Base-by-base conservation (phyloP, 345 rosid genomes). In the Toxicodendron radicans region DNA sequence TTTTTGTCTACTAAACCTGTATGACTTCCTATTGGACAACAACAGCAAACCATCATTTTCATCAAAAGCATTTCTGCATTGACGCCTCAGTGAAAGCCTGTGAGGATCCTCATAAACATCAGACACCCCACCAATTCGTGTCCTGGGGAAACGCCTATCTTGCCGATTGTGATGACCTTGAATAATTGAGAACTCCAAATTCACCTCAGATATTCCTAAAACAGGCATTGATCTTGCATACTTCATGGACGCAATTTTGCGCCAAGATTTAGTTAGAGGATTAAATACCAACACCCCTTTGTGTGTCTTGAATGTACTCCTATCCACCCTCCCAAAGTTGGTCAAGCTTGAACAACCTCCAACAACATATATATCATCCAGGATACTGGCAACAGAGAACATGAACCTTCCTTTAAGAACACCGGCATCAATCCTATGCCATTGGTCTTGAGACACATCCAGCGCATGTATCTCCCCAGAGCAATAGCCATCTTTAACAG, bases 101-200 rank as follows among this genome's bases (percentile, higher is more conserved):
- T 95, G 98, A 46, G 99, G 98, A 81, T 93, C 99, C 88, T 90
- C 99, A 30, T 93, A 95, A 68, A 93, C 96, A 70, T 91, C 99
- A 0, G 95, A 93, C 0, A 81, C 96, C 20, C 90, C 92, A 23
- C 94, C 92, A 65, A 74, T 62, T 56, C 95, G 85, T 16, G 98
- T 84, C 79, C 92, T 79, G 9, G 85, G 80, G 70, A 85, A 85
- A 64, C 91, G 93, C 79, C 91, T 86, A 20, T 95, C 97, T 77
- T 88, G 95, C 43, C 91, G 86, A 67, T 76, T 81, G 65, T 88
- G 93, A 76, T 86, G 87, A 76, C 83, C 70, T 23, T 82, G 92
- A 58, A 78, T 74, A 35, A 81, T 57, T 4, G 85, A 83, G 74
- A 86, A 84, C 14, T 88, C 95, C 7, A 91, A 75, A 79, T 81